Base-by-base conservation (phyloP, 148 eudicot genomes). In the Amaranthus cruentus region DNA sequence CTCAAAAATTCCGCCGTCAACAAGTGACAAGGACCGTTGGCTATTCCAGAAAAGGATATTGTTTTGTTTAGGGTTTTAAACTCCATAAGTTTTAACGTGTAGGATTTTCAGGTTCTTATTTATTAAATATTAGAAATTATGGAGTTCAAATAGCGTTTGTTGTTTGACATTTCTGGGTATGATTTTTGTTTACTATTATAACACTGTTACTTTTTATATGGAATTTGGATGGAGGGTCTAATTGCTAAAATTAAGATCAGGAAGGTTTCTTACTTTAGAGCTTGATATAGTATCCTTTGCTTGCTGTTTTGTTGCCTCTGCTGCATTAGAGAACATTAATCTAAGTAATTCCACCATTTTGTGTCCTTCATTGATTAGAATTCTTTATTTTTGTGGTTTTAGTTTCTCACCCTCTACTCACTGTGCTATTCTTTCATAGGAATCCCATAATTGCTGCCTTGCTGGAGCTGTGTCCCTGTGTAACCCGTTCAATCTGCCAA, bases 381-480 rank as follows among this genome's bases (percentile, higher is more conserved):
- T 43, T 18, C 5, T 7, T 11, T 47, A 21, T 57, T 58, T 11
- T 55, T 28, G 54, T 55, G 46, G 55, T 74, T 70, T 75, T 47
- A 49, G n/a, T 50, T 66, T 6, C 2, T 65, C 55, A 52, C 56
- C 42, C 14, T 53, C 65, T 52, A 49, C 51, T 51, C 54, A 66
- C 55, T 46, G 21, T 66, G 46, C 4, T 70, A 18, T 69, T 38
- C 28, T 13, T 59, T 75, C 79, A 55, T 91, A 95, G 97, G 97
- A 89, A 83, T 84, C 97, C 49, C 72, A 69, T 64, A 77, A 80
- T 55, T 88, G 97, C 78, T 82, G 82, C 60, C 91, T 95, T 75
- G 81, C 97, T 72, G 98, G 98, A 48, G 98, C 97, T 9, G 91
- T 90, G 77, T 90, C 97, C 69, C 79, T 95, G 82, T 95, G 98